Percentiles rank a stretch among this genome's conserved stretches.
phyloP scores from a whole-genome alignment of 441 rosid genomes.

The Geranium incanum region DNA sequence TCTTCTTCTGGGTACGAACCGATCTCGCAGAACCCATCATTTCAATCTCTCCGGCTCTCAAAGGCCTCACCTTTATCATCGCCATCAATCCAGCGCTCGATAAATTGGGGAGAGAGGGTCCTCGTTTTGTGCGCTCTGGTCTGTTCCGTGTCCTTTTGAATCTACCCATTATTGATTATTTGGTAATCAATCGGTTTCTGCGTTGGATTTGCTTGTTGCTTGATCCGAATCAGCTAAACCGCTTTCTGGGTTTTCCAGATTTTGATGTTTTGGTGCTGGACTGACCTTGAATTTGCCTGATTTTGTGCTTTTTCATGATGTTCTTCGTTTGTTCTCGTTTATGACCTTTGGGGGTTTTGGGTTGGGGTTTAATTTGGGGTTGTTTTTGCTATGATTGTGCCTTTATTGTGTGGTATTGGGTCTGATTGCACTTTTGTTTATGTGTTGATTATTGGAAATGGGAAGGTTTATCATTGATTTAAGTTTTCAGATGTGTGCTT shows the following conservation, averaged over 20 bases:
- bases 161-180: conserved; percentile 8
- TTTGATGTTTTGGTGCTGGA: background rate
- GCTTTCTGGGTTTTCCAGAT: conserved; percentile 6
- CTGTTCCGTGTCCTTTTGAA: conserved; percentile 8
- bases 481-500: background rate
- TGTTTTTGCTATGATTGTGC: background rate
- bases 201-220: background rate
- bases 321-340: background rate
- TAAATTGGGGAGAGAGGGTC: background rate
- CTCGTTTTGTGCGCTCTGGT: conserved; percentile 13
- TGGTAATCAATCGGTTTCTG: background rate
- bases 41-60: background rate
- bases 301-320: background rate
- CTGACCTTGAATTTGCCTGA: background rate
- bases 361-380: background rate
- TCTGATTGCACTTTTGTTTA: background rate
- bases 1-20: background rate
- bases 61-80: background rate
- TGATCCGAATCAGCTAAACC: conserved; percentile 3
- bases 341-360: background rate
- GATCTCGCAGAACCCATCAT: background rate
- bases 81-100: conserved; percentile 13
- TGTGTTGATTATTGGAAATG: background rate
- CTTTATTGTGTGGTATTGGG: background rate
- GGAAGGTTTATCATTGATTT: background rate